Conservation (phyloP, 768 basidiomycete genomes). For the Lyophyllum shimeji region DNA sequence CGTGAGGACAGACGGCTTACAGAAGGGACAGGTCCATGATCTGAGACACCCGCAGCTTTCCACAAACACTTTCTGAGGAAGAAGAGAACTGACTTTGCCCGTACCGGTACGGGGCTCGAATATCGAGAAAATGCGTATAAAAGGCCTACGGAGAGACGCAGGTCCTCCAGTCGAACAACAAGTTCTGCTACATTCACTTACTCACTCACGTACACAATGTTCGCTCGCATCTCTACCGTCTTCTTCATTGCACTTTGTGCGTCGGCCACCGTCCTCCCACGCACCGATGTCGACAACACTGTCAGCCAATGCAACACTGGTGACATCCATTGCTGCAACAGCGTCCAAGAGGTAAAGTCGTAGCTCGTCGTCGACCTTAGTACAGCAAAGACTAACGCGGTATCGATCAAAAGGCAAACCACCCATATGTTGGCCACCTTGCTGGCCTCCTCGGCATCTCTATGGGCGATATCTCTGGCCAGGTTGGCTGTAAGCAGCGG, state of each 20-base stretch:
- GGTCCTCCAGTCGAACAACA: constrained; percentile 9
- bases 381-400: background rate
- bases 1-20: too few species aligned
- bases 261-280: constrained; percentile 9
- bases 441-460: constrained; percentile 12
- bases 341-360: constrained; percentile 2
- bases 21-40: too few species aligned
- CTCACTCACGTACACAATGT: constrained; percentile 7
- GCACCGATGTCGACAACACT: too few species aligned
- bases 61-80: too few species aligned
- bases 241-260: constrained; percentile 16
- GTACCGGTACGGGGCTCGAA: too few species aligned
- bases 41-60: too few species aligned
- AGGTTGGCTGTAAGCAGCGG: constrained; percentile 15
- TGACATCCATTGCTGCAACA: constrained; percentile 9
- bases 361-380: too few species aligned
- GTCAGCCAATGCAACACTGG: constrained; percentile 12
- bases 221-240: constrained; percentile 8
- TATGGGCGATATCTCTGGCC: constrained; percentile 1
- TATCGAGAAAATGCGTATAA: background rate
- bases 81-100: too few species aligned
- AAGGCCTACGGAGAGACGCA: background rate
- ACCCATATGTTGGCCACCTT: constrained; percentile 3
- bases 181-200: constrained; percentile 11
- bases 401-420: background rate